These are phyloP conservation scores for Glycyrrhiza uralensis DNA, from an alignment of 306 rosid genomes.

Conservation along the genomic window DNA sequence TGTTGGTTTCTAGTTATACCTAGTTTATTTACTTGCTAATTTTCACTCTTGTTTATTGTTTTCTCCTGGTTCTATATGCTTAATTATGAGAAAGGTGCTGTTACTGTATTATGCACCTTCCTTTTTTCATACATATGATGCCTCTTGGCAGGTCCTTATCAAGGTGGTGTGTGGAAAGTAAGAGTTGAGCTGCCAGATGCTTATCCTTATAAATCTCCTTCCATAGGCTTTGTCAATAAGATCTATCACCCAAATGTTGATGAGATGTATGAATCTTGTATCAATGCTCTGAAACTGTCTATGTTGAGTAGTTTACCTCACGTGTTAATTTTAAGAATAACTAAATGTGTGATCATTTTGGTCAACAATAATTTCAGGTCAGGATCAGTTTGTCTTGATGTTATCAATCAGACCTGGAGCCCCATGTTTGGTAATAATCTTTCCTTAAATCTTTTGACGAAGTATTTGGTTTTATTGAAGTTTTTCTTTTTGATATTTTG, in stretches of 20 bases:
- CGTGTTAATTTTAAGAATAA: conserved; percentile 9
- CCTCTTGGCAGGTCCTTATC: conserved; percentile 56
- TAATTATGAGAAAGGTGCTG: background rate
- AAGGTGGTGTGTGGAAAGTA: conserved; percentile 57
- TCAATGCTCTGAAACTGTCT: background rate
- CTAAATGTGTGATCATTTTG: conserved; percentile 8
- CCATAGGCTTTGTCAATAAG: conserved; percentile 58
- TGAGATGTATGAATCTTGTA: conserved; percentile 41
- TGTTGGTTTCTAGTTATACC: background rate
- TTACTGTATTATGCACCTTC: conserved; percentile 4
- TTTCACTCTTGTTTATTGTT: conserved; percentile 29
- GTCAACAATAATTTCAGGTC: conserved; percentile 42
- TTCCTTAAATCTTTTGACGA: background rate
- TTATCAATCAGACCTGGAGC: conserved; percentile 63
- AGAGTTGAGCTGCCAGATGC: conserved; percentile 63
- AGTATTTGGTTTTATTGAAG: background rate
- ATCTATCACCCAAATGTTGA: conserved; percentile 64
- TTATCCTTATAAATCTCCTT: conserved; percentile 58
- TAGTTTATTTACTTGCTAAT: conserved; percentile 8
- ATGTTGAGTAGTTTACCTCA: background rate
- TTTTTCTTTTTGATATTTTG: background rate
- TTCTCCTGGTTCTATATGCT: conserved; percentile 21
- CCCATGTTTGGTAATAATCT: conserved; percentile 56
- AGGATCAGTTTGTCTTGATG: conserved; percentile 66
- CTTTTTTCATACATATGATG: conserved; percentile 32